phyloP scores from a whole-genome alignment of 1,139 yeast species.

The Protomyces macrosporus region DNA sequence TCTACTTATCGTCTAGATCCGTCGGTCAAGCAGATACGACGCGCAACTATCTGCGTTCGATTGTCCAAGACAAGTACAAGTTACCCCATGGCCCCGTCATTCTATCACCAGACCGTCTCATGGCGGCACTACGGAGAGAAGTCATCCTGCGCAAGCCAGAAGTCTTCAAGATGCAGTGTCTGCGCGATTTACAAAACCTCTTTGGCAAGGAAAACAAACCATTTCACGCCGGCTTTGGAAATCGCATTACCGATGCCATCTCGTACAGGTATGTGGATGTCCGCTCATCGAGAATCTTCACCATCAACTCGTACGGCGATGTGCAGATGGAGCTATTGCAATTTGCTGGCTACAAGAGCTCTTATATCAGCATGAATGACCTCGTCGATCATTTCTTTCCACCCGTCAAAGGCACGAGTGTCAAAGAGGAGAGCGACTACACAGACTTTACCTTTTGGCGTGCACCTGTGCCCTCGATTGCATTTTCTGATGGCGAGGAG shows the following conservation, averaged over 20 bases:
- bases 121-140: constrained; percentile 85
- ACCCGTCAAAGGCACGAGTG: constrained; percentile 43
- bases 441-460: constrained; percentile 93
- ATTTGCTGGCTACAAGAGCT: constrained; percentile 83
- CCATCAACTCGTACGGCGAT: constrained; percentile 94
- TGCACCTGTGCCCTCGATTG: constrained; percentile 64
- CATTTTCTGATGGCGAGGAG: constrained; percentile 47
- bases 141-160: constrained; percentile 93
- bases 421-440: constrained; percentile 52
- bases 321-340: constrained; percentile 96
- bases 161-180: constrained; percentile 95
- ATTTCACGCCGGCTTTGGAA: constrained; percentile 97
- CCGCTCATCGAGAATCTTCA: constrained; percentile 90
- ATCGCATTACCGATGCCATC: constrained; percentile 92
- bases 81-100: constrained; percentile 93
- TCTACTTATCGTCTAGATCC: constrained; percentile 90
- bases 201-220: constrained; percentile 53
- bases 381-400: constrained; percentile 97
- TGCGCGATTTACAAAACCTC: constrained; percentile 73
- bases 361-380: constrained; percentile 85
- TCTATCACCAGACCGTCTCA: constrained; percentile 90
- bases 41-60: constrained; percentile 70
- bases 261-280: constrained; percentile 91
- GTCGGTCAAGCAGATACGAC: constrained; percentile 96
- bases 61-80: constrained; percentile 54